These are phyloP conservation scores for Perkinsus marinus DNA, from an alignment of 169 alveolate species.

Conservation along the genomic window DNA sequence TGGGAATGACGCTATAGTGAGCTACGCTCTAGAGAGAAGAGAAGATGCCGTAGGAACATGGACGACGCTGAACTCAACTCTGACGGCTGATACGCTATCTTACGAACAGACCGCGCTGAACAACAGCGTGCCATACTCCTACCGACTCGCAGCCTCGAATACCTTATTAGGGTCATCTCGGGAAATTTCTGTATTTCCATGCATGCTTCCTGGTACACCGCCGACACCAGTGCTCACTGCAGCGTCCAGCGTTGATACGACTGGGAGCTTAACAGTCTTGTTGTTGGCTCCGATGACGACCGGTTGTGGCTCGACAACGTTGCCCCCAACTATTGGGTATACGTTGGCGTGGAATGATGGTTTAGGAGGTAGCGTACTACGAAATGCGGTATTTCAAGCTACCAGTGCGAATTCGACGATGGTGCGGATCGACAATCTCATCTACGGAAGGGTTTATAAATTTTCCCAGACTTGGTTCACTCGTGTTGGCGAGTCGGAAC, in stretches of 20 bases:
- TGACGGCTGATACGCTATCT: background rate
- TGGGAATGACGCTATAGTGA: constrained; percentile 13
- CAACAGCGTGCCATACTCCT: background rate
- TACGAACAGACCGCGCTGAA: background rate
- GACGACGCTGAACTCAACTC: background rate
- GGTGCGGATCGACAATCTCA: background rate
- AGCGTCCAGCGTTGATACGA: background rate
- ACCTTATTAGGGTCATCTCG: background rate
- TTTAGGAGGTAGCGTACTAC: constrained; percentile 5
- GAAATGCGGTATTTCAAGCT: background rate
- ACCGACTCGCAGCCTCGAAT: background rate
- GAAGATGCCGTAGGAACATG: background rate
- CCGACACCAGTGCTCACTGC: background rate
- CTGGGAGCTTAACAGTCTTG: background rate
- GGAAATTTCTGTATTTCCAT: background rate
- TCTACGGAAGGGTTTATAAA: background rate
- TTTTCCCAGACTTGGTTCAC: background rate
- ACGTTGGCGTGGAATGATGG: constrained; percentile 11
- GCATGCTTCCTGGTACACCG: background rate
- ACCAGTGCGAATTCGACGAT: background rate
- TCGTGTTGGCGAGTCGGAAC: background rate
- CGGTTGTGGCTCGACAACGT: background rate
- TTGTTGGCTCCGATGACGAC: background rate
- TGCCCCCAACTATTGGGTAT: background rate
- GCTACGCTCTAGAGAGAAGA: constrained; percentile 9